A percentile compares a stretch with the other conserved stretches of the same genome.
phyloP scores from a whole-genome alignment of 2,329 filamentous ascomycete species.

The Stenocarpella maydis region DNA sequence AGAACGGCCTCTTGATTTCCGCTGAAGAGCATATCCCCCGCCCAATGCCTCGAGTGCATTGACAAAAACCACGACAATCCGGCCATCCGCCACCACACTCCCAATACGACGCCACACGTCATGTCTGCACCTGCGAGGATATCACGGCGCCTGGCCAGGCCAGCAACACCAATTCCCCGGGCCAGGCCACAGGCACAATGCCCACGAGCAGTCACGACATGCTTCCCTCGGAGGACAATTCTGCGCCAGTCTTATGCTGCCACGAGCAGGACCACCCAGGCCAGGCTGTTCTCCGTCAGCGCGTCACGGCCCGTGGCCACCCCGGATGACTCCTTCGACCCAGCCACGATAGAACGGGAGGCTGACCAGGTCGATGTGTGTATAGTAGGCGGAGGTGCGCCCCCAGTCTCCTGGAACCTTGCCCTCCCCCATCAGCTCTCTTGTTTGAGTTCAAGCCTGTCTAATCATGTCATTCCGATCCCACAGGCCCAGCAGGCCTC shows the following conservation, averaged over 20 bases:
- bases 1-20: background rate
- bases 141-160: constrained; percentile 40
- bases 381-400: constrained; percentile 84
- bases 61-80: background rate
- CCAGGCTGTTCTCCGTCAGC: constrained; percentile 40
- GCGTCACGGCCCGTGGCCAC: constrained; percentile 42
- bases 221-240: constrained; percentile 26
- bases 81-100: background rate
- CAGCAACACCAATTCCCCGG: constrained; percentile 27
- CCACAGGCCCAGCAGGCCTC: constrained; percentile 82
- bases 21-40: constrained; percentile 7
- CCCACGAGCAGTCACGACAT: constrained; percentile 8
- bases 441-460: background rate
- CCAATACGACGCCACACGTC: background rate
- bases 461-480: background rate
- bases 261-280: constrained; percentile 29
- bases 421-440: background rate
- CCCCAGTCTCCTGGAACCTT: background rate
- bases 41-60: constrained; percentile 26
- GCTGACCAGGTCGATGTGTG: constrained; percentile 95
- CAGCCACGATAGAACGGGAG: constrained; percentile 78
- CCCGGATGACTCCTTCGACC: constrained; percentile 69
- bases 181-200: constrained; percentile 1
- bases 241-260: constrained; percentile 27
- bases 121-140: constrained; percentile 43